phyloP scores from a whole-genome alignment of 2,329 filamentous ascomycete genomes.

The Orbilia javanica region DNA sequence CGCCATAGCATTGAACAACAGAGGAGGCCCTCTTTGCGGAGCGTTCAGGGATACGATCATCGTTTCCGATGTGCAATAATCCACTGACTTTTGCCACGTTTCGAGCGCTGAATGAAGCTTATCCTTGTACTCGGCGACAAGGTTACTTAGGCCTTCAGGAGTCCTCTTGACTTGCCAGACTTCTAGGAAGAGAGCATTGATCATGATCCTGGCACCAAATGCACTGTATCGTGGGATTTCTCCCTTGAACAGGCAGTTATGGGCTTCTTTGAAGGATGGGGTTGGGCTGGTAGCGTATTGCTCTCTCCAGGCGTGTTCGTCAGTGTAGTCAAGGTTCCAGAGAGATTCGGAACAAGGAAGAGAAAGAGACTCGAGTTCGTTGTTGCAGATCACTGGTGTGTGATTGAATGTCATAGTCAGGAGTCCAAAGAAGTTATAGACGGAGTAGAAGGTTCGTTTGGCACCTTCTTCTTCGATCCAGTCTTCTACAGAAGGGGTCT shows the following conservation, averaged over 20 bases:
- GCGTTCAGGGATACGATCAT: constrained; percentile 90
- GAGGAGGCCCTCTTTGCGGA: constrained; percentile 92
- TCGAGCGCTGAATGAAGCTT: constrained; percentile 94
- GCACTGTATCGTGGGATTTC: constrained; percentile 92
- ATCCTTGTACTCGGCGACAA: constrained; percentile 86
- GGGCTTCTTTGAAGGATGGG: constrained; percentile 91
- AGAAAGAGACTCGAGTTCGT: constrained; percentile 93
- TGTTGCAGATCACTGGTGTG: constrained; percentile 96
- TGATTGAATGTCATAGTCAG: constrained; percentile 97
- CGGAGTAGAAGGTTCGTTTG: constrained; percentile 94
- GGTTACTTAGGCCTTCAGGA: constrained; percentile 95
- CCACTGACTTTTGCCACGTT: constrained; percentile 98
- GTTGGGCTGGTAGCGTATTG: constrained; percentile 77
- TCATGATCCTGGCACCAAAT: constrained; percentile 97
- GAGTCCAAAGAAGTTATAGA: constrained; percentile 98
- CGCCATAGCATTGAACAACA: constrained; percentile 98
- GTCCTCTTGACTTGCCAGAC: constrained; percentile 99
- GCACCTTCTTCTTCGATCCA: constrained; percentile 99
- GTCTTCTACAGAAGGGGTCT: constrained; percentile 81
- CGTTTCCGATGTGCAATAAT: constrained; percentile 90
- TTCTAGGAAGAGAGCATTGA: constrained; percentile 97
- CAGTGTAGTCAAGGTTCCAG: constrained; percentile 86
- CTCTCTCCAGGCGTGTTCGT: constrained; percentile 87
- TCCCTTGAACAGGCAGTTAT: constrained; percentile 95
- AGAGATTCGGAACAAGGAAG: constrained; percentile 92